Base-by-base conservation (phyloP, 2,329 filamentous ascomycete genomes). In the Sclerotinia subarctica region DNA sequence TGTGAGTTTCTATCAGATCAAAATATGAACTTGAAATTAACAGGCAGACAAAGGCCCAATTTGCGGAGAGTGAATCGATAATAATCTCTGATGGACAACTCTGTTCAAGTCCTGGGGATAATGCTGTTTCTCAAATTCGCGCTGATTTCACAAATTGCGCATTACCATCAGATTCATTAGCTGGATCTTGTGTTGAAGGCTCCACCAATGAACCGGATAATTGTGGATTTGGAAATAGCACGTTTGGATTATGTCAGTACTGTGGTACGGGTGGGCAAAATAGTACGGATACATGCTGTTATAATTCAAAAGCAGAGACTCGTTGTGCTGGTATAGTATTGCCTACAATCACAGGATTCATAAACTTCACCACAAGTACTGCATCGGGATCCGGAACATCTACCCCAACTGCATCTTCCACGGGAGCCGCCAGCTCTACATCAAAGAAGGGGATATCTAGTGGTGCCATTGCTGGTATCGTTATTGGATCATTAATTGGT, bases 211-310 rank as follows among this genome's bases (percentile, higher is more conserved):
- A 99, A 80, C 88, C 89, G 1, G 80, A 88, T 8, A 92, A 98
- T 77, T 99, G 95, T 79, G 95, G 95, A 58, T 99, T 90, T 77
- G 86, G 85, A 52, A 85, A 87, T 71, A 89, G 86, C 78, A 87
- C 85, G 10, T 78, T 89, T 67, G 93, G 94, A 3, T 83, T 99
- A 47, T 99, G 95, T 81, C 88, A 89, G 5, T 97, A 95, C 79
- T 99, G 95, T 79, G 85, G 86, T 53, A 84, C 88, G 8, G 94
- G 91, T 74, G 93, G 94, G 38, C 87, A 89, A 71, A 98, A 98
- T 79, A 90, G 93, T 13, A 98, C 94, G 63, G 94, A 98, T 78
- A 96, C 94, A 4, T 99, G 95, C 82, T 99, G 95, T 79, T 90
- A 93, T 76, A 93, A 88, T 74, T 88, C 94, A 6, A 84, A 93